These are phyloP conservation scores for Microstroma glucosiphilum DNA, from an alignment of 1,284 basidiomycete genomes.

Conservation along the genomic window DNA sequence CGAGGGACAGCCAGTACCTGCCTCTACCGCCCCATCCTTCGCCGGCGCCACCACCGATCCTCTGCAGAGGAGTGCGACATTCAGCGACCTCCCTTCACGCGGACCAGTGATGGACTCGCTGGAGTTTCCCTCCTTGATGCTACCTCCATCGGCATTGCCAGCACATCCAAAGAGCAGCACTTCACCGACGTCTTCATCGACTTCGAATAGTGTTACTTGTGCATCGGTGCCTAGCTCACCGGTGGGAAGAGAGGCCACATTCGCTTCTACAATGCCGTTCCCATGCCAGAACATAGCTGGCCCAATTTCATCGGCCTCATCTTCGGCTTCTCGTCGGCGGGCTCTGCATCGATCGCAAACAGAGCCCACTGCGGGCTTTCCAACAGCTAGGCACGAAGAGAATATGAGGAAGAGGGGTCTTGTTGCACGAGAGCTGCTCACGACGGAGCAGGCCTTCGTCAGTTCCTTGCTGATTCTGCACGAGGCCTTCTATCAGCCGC, in stretches of 20 bases:
- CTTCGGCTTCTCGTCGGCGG: background rate
- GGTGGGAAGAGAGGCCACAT: background rate
- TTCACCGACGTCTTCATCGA: background rate
- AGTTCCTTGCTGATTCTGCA: slow-evolving; percentile 36
- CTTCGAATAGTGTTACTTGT: no score
- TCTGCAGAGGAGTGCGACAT: no score
- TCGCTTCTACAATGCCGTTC: background rate
- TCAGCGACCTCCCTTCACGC: background rate
- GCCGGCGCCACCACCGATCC: background rate
- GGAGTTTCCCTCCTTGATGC: background rate
- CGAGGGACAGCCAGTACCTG: slow-evolving; percentile 32
- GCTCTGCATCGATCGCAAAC: slow-evolving; percentile 23
- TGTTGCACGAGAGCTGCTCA: slow-evolving; percentile 34
- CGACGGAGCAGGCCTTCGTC: slow-evolving; percentile 44
- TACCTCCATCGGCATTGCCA: background rate
- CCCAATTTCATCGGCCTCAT: background rate
- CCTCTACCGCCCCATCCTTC: slow-evolving; percentile 15
- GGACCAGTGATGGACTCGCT: background rate
- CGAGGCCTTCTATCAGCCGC: slow-evolving; percentile 41
- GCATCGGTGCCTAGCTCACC: no score
- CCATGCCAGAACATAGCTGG: no score
- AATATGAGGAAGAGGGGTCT: slow-evolving; percentile 13
- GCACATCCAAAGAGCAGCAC: background rate
- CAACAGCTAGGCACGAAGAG: slow-evolving; percentile 4
- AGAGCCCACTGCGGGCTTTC: slow-evolving; percentile 6